Evolutionary conservation across 2,329 filamentous ascomycete genomes (phyloP).

Genomic region (Nemania serpens): DNA sequence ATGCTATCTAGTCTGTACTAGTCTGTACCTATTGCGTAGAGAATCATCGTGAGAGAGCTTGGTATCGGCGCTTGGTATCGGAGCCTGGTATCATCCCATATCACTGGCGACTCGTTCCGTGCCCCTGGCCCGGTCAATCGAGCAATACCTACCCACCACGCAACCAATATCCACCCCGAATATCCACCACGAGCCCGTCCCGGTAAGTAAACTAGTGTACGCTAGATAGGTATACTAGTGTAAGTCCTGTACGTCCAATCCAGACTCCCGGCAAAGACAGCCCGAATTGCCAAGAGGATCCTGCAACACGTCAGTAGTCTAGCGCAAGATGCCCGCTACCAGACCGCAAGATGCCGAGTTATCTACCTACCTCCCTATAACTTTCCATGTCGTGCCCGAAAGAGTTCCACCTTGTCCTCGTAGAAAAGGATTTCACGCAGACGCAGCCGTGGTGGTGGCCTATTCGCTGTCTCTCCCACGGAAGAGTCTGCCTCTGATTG

Average conservation of each 20-base stretch:
- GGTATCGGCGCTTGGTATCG: too few species aligned
- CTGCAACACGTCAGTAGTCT: conserved; percentile 24
- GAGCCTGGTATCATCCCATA: too few species aligned
- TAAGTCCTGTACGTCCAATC: conserved; percentile 6
- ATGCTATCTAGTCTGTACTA: too few species aligned
- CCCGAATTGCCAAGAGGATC: conserved; percentile 24
- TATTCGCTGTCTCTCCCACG: conserved; percentile 50
- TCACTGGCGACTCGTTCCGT: too few species aligned
- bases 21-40: too few species aligned
- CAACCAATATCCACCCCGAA: not conserved
- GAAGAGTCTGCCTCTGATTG: conserved; percentile 59
- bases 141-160: not conserved
- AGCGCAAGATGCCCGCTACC: conserved; percentile 14
- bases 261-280: conserved; percentile 9
- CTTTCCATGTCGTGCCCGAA: conserved; percentile 71
- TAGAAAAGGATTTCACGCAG: conserved; percentile 82
- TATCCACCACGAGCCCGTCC: conserved; percentile 16
- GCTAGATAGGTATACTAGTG: too few species aligned
- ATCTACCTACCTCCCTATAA: conserved; percentile 40
- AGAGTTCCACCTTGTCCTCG: conserved; percentile 81
- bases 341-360: conserved; percentile 29
- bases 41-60: too few species aligned
- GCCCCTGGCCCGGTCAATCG: too few species aligned
- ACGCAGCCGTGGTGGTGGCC: conserved; percentile 55
- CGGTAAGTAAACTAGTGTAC: conserved; percentile 10